These are phyloP conservation scores for Beta vulgaris DNA, from an alignment of 148 eudicot species.

Conservation along the genomic window DNA sequence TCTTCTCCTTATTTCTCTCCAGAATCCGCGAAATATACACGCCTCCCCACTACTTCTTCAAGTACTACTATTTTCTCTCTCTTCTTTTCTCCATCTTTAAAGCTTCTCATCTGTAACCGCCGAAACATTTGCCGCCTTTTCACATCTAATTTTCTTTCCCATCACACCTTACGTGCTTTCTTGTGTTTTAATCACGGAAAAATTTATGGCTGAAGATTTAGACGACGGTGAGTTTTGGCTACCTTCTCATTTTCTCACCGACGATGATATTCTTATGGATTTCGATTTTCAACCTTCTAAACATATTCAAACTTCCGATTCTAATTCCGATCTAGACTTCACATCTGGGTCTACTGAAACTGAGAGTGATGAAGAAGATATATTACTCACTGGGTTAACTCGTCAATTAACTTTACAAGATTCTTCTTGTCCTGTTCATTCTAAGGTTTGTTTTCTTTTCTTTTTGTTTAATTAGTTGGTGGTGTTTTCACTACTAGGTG, in stretches of 20 bases:
- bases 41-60: not conserved
- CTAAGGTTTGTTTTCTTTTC: slow-evolving; percentile 29
- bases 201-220: slow-evolving; percentile 42
- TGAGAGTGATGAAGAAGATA: slow-evolving; percentile 68
- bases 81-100: not conserved
- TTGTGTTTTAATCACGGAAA: too few species aligned
- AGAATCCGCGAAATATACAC: slow-evolving; percentile 9
- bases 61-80: not conserved
- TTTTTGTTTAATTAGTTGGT: not conserved
- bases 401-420: slow-evolving; percentile 31
- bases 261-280: slow-evolving; percentile 60
- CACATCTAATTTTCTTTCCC: not conserved
- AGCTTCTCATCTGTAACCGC: not conserved
- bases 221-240: slow-evolving; percentile 69
- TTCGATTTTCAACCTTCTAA: slow-evolving; percentile 7
- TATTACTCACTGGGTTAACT: slow-evolving; percentile 33
- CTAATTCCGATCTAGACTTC: slow-evolving; percentile 28
- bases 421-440: not conserved
- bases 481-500: too few species aligned
- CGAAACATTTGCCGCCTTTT: slow-evolving; percentile 13
- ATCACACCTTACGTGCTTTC: not conserved
- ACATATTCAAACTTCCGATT: slow-evolving; percentile 16
- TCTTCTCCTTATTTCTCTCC: slow-evolving; percentile 6
- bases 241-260: slow-evolving; percentile 66
- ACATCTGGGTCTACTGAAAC: slow-evolving; percentile 34